These are phyloP conservation scores for Medicago lupulina DNA, from an alignment of 306 rosid species.

Conservation along the genomic window DNA sequence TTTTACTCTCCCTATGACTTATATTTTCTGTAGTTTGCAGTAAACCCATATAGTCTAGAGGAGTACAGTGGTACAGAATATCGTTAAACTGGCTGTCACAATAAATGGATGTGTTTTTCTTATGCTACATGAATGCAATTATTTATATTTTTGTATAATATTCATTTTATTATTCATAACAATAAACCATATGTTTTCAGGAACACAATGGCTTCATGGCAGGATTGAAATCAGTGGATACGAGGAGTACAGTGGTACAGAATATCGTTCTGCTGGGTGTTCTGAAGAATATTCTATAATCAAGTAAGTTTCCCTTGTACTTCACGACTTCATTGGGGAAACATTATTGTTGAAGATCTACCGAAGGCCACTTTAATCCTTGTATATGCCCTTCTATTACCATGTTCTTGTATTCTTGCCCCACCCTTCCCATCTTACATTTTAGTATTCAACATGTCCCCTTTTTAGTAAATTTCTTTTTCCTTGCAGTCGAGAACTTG, in stretches of 20 bases:
- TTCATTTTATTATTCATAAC: slow-evolving; percentile 29
- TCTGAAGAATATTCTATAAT: slow-evolving; percentile 80
- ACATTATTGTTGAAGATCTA: slow-evolving; percentile 11
- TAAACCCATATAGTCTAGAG: background rate
- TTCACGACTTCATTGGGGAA: slow-evolving; percentile 7
- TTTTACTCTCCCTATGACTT: background rate
- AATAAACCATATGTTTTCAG: slow-evolving; percentile 49
- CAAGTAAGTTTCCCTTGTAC: slow-evolving; percentile 58
- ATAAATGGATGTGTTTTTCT: background rate
- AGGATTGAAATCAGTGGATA: slow-evolving; percentile 82
- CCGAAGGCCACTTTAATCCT: slow-evolving; percentile 16
- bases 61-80: too few relatives aligned
- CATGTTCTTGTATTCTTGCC: slow-evolving; percentile 6
- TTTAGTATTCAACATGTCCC: slow-evolving; percentile 27
- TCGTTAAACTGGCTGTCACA: background rate
- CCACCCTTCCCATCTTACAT: background rate
- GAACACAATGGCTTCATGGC: slow-evolving; percentile 90
- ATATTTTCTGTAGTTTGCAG: slow-evolving; percentile 9
- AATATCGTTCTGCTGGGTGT: slow-evolving; percentile 95
- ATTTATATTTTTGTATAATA: slow-evolving; percentile 2
- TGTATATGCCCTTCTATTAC: background rate
- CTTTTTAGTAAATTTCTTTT: slow-evolving; percentile 15
- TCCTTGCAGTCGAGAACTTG: slow-evolving; percentile 68
- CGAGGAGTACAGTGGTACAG: slow-evolving; percentile 89
- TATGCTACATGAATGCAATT: slow-evolving; percentile 3